phyloP scores from a whole-genome alignment of 1,139 yeast species.

The Hemisphaericaspora lyxosophila region DNA sequence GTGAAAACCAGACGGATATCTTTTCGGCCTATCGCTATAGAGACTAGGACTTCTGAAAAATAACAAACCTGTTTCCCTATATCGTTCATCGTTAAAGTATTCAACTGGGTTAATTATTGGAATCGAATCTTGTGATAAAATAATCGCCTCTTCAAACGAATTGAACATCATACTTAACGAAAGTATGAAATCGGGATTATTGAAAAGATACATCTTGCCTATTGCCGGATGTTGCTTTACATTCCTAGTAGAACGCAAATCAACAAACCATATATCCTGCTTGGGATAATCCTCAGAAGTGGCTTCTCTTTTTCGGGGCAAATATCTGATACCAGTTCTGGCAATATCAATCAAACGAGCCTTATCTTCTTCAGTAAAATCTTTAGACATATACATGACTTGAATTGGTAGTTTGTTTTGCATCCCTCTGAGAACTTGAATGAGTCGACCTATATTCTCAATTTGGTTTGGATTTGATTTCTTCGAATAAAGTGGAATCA shows the following conservation, averaged over 20 bases:
- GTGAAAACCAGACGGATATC: constrained; percentile 29
- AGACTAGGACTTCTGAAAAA: constrained; percentile 31
- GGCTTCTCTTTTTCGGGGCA: constrained; percentile 11
- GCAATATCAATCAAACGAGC: constrained; percentile 21
- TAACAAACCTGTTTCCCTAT: constrained; percentile 23
- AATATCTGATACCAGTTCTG: constrained; percentile 16
- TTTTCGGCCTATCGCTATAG: constrained; percentile 18
- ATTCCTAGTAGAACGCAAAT: constrained; percentile 19
- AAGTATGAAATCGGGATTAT: constrained; percentile 21
- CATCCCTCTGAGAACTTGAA: constrained; percentile 27
- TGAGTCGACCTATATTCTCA: constrained; percentile 21
- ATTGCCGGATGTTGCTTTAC: constrained; percentile 16
- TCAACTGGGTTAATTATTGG: constrained; percentile 24
- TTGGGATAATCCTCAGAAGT: constrained; percentile 20
- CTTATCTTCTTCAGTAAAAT: constrained; percentile 20
- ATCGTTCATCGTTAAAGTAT: constrained; percentile 21
- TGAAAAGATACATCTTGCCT: constrained; percentile 13
- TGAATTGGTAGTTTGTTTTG: constrained; percentile 33
- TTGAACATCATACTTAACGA: constrained; percentile 29
- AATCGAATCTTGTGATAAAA: constrained; percentile 26
- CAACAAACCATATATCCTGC: constrained; percentile 32
- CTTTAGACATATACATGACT: constrained; percentile 19
- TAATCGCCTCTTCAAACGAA: constrained; percentile 31
- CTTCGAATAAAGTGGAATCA: constrained; percentile 28
- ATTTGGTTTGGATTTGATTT: constrained; percentile 17